Base-by-base conservation (phyloP, 2,329 filamentous ascomycete species). In the Orbilia oligospora region DNA sequence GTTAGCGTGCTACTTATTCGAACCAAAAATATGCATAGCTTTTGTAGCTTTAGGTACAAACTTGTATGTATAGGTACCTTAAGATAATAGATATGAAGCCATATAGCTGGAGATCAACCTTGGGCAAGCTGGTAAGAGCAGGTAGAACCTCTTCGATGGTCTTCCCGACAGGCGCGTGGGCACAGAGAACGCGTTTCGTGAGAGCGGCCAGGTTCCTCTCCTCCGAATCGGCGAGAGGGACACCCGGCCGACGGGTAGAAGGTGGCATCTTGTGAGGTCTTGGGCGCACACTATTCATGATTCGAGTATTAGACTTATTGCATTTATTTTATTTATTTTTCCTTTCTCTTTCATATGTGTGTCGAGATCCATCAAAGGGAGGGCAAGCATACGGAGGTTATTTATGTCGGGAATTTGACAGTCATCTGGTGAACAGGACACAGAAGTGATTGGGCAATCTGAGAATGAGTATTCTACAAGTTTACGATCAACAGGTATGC, bases 81-180 rank as follows among this genome's bases (percentile, higher is more conserved):
- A 97, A 87, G 79, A 98, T 90, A 76, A 98, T 92, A 66, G 96
- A 92, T 78, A 99, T 90, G 77, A 98, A 89, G 30, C 93, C 95
- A 84, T 98, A 99, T 3, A 99, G 88, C 85, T 99, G 92, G 71
- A 97, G 86, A 84, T 99, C 96, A 76, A 98, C 90, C 81, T 97
- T 93, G 84, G 97, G 97, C 65, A 93, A 94, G 86, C 94, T 97
- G 61, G 95, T 98, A 83, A 99, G 87, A 46, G 94, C 94, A 76
- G 95, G 96, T 55, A 99, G 87, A 51, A 97, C 87, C 81, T 94
- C 92, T 77, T 97, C 90, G 81, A 97, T 91, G 61, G 93, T 89
- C 87, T 85, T 92, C 86, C 81, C 86, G 83, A 81, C 85, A 56
- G 87, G 86, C 71, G 91, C 88, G 81, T 93, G 91, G n/a, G 92